Percentiles rank a stretch among this genome's conserved stretches.
Evolutionary conservation across 2,329 filamentous ascomycete genomes (phyloP).

Genomic region (Lachnellula arida): DNA sequence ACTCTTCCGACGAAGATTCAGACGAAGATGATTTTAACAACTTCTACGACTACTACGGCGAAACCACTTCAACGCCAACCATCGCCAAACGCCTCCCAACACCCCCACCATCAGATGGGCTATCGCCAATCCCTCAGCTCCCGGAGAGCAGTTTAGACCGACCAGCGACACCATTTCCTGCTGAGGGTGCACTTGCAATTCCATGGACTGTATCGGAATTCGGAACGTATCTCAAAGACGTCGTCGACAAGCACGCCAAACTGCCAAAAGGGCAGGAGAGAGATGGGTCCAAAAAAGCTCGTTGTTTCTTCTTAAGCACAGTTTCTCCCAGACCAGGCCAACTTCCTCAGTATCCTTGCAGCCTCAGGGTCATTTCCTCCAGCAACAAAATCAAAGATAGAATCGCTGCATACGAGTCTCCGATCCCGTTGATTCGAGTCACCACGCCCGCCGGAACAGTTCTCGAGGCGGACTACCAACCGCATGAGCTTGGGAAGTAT

Average conservation of each 20-base stretch:
- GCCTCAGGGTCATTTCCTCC: background rate
- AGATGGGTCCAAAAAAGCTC: background rate
- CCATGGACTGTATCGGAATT: background rate
- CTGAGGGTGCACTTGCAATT: background rate
- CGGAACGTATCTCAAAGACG: background rate
- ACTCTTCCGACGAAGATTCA: background rate
- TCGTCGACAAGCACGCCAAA: background rate
- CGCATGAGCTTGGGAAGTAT: background rate
- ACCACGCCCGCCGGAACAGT: conserved; percentile 2
- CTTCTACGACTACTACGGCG: background rate
- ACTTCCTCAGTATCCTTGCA: background rate
- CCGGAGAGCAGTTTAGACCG: background rate
- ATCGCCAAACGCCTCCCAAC: background rate
- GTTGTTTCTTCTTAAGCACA: background rate
- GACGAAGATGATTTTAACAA: background rate
- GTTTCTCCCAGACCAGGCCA: background rate
- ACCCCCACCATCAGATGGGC: background rate
- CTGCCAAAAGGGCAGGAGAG: background rate
- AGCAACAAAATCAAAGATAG: background rate
- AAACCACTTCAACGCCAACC: background rate
- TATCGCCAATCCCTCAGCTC: background rate
- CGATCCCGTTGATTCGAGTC: conserved; percentile 1
- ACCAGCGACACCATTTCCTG: too few species aligned
- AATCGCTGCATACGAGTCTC: background rate
- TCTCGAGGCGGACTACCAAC: background rate